Evolutionary conservation across 2,329 filamentous ascomycete genomes (phyloP).

Genomic region (Trichoderma sp.): DNA sequence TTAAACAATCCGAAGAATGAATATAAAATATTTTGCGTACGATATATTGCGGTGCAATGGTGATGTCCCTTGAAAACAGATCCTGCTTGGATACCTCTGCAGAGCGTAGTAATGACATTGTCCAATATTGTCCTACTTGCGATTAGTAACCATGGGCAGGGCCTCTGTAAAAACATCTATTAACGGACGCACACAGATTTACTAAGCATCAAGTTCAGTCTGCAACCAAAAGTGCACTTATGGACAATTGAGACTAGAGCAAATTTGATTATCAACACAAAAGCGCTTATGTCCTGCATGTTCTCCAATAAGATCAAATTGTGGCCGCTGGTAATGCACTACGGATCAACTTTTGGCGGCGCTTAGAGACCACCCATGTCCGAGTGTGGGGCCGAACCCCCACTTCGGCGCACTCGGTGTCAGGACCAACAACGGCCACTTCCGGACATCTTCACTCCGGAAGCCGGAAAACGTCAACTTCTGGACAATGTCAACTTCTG

Average conservation of each 20-base stretch:
- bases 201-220: neutral
- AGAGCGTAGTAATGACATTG: neutral
- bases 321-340: neutral
- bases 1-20: no score
- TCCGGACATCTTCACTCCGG: neutral
- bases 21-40: neutral
- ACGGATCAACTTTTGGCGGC: neutral
- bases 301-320: neutral
- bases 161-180: neutral
- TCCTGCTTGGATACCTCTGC: neutral
- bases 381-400: neutral
- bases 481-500: neutral
- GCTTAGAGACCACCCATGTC: neutral
- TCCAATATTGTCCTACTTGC: neutral
- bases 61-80: accelerated
- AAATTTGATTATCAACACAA: neutral
- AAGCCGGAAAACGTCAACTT: neutral
- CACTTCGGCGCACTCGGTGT: neutral
- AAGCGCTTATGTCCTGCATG: neutral
- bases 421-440: neutral
- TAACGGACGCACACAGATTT: no score
- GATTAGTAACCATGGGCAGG: neutral
- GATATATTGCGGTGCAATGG: neutral
- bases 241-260: neutral
- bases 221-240: neutral